Percentiles rank a stretch among this genome's conserved stretches.
phyloP scores from a whole-genome alignment of 2,329 filamentous ascomycete species.

The Stagonosporopsis vannaccii region DNA sequence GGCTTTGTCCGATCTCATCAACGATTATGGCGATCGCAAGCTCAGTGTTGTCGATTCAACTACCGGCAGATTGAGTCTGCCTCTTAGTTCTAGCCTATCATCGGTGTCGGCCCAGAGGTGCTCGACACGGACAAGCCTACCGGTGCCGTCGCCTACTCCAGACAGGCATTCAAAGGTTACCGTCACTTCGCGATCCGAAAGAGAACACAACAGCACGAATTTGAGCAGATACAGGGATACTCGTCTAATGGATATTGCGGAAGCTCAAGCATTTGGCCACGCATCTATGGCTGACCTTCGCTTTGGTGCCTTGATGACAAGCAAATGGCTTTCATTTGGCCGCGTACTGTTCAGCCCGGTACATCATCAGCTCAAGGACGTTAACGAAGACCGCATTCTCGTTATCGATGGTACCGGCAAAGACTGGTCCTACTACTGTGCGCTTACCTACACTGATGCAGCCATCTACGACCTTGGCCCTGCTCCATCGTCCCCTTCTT shows the following conservation, averaged over 20 bases:
- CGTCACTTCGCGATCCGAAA: slow-evolving; percentile 42
- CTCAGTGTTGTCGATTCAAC: slow-evolving; percentile 48
- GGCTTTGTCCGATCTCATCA: slow-evolving; percentile 62
- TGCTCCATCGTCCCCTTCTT: slow-evolving; percentile 32
- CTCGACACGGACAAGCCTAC: slow-evolving; percentile 47
- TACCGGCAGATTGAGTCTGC: slow-evolving; percentile 48
- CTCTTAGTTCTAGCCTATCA: slow-evolving; percentile 44
- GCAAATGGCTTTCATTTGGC: slow-evolving; percentile 87
- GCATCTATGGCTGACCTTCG: slow-evolving; percentile 74
- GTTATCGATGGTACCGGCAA: slow-evolving; percentile 87
- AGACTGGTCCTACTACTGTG: slow-evolving; percentile 87
- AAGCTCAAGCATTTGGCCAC: slow-evolving; percentile 48
- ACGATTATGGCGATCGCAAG: slow-evolving; percentile 57
- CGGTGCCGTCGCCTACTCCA: slow-evolving; percentile 38
- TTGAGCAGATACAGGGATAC: slow-evolving; percentile 60
- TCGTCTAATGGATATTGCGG: slow-evolving; percentile 59
- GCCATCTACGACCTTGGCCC: slow-evolving; percentile 75
- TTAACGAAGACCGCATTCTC: slow-evolving; percentile 69
- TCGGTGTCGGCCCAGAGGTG: slow-evolving; percentile 36
- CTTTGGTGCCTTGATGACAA: slow-evolving; percentile 82
- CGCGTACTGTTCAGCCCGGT: slow-evolving; percentile 83
- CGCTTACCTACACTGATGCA: slow-evolving; percentile 77
- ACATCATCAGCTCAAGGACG: slow-evolving; percentile 70
- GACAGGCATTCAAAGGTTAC: slow-evolving; percentile 45
- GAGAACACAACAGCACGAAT: slow-evolving; percentile 43